Evolutionary conservation across 2,329 filamentous ascomycete species (phyloP).

Genomic region (Aspergillus vadensis): DNA sequence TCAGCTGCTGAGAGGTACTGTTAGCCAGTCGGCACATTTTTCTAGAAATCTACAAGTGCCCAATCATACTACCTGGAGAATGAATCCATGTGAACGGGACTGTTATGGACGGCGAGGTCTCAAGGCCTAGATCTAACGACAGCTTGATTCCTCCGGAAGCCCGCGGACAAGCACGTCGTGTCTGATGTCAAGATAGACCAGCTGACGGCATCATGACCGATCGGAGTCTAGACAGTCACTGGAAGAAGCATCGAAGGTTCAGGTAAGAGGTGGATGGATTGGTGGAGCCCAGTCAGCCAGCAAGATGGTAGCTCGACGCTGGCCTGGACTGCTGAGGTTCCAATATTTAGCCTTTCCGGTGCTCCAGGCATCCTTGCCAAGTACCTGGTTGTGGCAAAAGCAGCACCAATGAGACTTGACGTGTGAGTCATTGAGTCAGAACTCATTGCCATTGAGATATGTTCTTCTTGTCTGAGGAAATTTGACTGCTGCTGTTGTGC

Average conservation of each 20-base stretch:
- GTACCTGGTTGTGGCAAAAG: not conserved
- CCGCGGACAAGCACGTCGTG: not conserved
- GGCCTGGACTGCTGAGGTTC: not conserved
- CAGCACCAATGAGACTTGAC: not conserved
- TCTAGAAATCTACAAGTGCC: too few relatives aligned
- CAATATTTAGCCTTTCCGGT: not conserved
- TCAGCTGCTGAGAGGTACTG: not conserved
- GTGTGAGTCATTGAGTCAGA: not conserved
- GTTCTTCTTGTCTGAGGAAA: not conserved
- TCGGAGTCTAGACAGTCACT: not conserved
- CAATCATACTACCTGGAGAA: too few relatives aligned
- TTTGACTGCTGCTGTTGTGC: not conserved
- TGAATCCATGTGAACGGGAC: not conserved
- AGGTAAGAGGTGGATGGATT: not conserved
- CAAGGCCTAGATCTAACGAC: not conserved
- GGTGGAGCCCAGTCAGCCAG: not conserved
- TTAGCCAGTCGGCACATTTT: not conserved
- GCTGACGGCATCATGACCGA: not conserved
- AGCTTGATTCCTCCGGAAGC: not conserved
- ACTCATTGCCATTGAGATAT: not conserved
- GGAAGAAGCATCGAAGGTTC: not conserved
- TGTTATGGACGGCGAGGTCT: not conserved
- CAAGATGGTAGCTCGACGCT: not conserved
- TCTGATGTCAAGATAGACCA: not conserved
- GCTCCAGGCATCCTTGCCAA: not conserved